Percentiles rank a stretch among this genome's conserved stretches.
Evolutionary conservation across 2,329 filamentous ascomycete genomes (phyloP).

Genomic region (Trichoderma breve): DNA sequence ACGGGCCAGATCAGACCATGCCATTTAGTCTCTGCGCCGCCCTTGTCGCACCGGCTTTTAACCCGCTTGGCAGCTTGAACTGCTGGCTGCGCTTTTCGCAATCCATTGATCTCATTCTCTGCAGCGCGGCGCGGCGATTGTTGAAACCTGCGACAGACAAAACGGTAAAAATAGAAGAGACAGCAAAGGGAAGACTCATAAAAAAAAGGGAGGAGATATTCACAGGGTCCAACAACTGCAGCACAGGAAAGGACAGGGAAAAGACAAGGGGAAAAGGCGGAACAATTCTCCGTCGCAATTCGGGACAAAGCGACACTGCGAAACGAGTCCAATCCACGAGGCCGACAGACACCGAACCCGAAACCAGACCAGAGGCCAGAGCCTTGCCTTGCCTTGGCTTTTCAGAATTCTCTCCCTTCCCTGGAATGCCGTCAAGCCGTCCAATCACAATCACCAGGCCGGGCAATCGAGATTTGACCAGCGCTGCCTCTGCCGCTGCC

Average conservation of each 20-base stretch:
- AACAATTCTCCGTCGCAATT: slow-evolving; percentile 17
- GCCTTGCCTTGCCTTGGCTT: neutral
- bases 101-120: too few species aligned
- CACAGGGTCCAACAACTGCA: neutral
- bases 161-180: neutral
- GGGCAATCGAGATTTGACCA: slow-evolving; percentile 9
- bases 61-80: neutral
- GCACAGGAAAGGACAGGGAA: neutral
- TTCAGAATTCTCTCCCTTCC: neutral
- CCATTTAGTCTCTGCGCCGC: slow-evolving; percentile 7
- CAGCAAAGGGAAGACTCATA: neutral
- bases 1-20: slow-evolving; percentile 17
- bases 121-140: too few species aligned
- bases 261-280: neutral
- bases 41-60: neutral
- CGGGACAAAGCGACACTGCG: neutral
- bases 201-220: neutral
- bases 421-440: slow-evolving; percentile 9
- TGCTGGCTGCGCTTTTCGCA: too few species aligned
- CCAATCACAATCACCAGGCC: neutral
- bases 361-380: neutral
- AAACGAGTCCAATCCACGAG: neutral
- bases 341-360: neutral
- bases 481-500: neutral
- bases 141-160: neutral